These are phyloP conservation scores for Moelleriella libera DNA, from an alignment of 2,329 filamentous ascomycete species.

Conservation along the genomic window DNA sequence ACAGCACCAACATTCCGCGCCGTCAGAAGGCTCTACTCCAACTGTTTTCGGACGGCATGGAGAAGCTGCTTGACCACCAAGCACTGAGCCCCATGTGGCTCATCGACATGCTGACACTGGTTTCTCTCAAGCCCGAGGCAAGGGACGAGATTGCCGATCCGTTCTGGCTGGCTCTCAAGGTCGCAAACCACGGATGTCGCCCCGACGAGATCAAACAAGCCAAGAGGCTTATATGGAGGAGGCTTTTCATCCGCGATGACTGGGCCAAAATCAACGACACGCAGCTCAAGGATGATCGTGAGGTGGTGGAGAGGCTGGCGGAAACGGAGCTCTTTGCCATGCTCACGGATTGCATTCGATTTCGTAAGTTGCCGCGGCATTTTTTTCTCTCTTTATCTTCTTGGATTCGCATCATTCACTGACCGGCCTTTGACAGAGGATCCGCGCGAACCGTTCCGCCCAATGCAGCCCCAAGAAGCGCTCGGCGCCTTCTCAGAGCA, in stretches of 20 bases:
- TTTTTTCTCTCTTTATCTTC: too few species aligned
- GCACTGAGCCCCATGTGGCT: conserved; percentile 51
- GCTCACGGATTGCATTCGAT: conserved; percentile 46
- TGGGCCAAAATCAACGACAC: conserved; percentile 74
- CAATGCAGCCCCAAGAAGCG: conserved; percentile 36
- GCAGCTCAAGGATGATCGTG: conserved; percentile 54
- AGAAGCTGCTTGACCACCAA: conserved; percentile 55
- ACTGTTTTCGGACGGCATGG: conserved; percentile 57
- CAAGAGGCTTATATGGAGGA: conserved; percentile 64
- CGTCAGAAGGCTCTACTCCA: conserved; percentile 52
- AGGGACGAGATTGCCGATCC: conserved; percentile 46
- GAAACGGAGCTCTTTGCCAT: conserved; percentile 57
- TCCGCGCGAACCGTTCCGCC: conserved; percentile 26
- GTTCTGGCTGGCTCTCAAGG: conserved; percentile 61
- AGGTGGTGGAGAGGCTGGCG: conserved; percentile 47
- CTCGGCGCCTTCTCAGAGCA: conserved; percentile 47
- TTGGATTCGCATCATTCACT: too few species aligned
- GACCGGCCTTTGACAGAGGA: conserved; percentile 17
- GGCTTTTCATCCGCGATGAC: conserved; percentile 70
- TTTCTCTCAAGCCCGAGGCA: conserved; percentile 32
- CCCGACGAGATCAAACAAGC: conserved; percentile 44
- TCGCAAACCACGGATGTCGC: conserved; percentile 38
- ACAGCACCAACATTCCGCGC: conserved; percentile 39
- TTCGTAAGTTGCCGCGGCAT: conserved; percentile 35
- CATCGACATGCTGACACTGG: conserved; percentile 69